A percentile compares a stretch with the other conserved stretches of the same genome.
Conservation (phyloP, 129 eudicot species). For the Deinandra increscens region DNA sequence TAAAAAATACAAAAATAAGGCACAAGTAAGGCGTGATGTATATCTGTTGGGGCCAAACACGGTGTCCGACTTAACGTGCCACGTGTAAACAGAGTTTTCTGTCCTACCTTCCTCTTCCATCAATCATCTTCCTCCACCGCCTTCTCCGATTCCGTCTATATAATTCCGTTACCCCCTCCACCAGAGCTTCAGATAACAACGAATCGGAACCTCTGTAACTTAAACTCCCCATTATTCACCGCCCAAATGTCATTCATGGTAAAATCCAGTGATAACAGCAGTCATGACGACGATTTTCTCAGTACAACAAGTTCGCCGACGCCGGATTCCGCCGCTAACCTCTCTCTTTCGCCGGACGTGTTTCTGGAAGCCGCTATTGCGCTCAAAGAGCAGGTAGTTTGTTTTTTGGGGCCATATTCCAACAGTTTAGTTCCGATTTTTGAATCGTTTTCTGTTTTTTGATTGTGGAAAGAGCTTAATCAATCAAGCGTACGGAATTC, state of each 20-base stretch:
- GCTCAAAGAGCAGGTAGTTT: constrained; percentile 61
- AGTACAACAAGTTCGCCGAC: constrained; percentile 23
- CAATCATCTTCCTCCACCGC: constrained; percentile 30
- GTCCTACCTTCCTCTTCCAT: constrained; percentile 18
- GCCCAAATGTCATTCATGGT: constrained; percentile 47
- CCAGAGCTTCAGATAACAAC: not conserved
- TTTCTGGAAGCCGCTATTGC: constrained; percentile 66
- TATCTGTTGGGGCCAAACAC: constrained; percentile 25
- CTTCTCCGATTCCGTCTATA: constrained; percentile 9
- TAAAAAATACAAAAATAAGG: not conserved
- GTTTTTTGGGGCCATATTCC: no score
- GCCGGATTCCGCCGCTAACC: constrained; percentile 9
- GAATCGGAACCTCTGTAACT: not conserved
- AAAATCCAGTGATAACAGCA: constrained; percentile 37
- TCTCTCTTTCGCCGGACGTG: constrained; percentile 44
- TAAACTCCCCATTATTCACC: not conserved
- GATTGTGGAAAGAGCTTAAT: not conserved
- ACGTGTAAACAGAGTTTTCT: constrained; percentile 20
- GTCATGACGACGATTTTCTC: constrained; percentile 46
- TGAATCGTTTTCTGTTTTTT: not conserved
- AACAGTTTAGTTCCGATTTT: not conserved
- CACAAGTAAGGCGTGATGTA: constrained; percentile 27
- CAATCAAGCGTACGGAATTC: no score
- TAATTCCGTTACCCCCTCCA: not conserved
- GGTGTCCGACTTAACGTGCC: constrained; percentile 26